These are phyloP conservation scores for Debaryomycetaceae sp. DNA, from an alignment of 1,139 yeast species.

Conservation along the genomic window DNA sequence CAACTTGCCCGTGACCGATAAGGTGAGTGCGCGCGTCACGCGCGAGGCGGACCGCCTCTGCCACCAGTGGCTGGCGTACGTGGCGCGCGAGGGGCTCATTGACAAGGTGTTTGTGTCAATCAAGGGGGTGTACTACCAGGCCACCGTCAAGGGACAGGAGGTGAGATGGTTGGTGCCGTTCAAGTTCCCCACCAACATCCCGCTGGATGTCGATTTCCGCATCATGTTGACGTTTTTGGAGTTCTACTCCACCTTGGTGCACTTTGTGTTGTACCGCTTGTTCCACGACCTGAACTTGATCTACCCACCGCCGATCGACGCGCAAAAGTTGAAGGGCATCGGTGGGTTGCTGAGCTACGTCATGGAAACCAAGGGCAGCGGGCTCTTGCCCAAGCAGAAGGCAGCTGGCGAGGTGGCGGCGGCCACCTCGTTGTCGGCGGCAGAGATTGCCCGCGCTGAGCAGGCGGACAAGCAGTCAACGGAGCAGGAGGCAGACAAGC, in stretches of 20 bases:
- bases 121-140: constrained; percentile 96
- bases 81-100: constrained; percentile 77
- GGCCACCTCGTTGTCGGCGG: constrained; percentile 36
- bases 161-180: constrained; percentile 95
- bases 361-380: constrained; percentile 43
- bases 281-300: constrained; percentile 81
- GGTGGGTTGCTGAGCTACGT: constrained; percentile 89
- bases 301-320: constrained; percentile 86
- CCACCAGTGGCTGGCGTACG: constrained; percentile 93
- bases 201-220: constrained; percentile 90
- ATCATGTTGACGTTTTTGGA: constrained; percentile 96
- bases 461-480: constrained; percentile 45
- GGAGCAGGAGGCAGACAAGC: constrained; percentile 34
- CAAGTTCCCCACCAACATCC: constrained; percentile 94
- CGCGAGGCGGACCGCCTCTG: constrained; percentile 82
- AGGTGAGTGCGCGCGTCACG: constrained; percentile 72
- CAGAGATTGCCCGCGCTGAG: constrained; percentile 47
- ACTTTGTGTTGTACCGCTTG: constrained; percentile 79
- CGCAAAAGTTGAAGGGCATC: constrained; percentile 67
- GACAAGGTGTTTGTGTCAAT: constrained; percentile 92
- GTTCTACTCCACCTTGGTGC: constrained; percentile 87
- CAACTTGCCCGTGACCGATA: constrained; percentile 90
- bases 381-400: constrained; percentile 34
- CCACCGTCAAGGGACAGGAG: constrained; percentile 84
- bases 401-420: constrained; percentile 9